These are phyloP conservation scores for Calocybe indica DNA, from an alignment of 768 basidiomycete genomes.

Conservation along the genomic window DNA sequence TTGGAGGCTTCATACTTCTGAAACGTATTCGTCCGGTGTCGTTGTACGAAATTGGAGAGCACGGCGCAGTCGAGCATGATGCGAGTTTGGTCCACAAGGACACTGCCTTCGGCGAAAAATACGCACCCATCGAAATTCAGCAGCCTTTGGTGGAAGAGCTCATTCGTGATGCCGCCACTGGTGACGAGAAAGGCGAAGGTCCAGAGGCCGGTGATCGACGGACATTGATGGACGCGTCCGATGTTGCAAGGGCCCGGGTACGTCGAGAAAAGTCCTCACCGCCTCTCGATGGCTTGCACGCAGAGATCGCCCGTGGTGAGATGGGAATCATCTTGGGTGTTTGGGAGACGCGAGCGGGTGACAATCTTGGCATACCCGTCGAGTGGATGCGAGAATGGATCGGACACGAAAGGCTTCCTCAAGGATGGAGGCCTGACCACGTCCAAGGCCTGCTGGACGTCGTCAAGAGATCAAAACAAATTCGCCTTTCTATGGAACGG, in stretches of 20 bases:
- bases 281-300: conserved; percentile 38
- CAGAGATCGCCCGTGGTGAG: conserved; percentile 63
- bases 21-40: conserved; percentile 28
- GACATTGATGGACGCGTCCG: conserved; percentile 28
- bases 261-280: conserved; percentile 41
- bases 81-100: conserved; percentile 55
- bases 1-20: conserved; percentile 42
- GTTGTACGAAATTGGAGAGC: conserved; percentile 38
- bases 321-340: conserved; percentile 61
- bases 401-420: conserved; percentile 43
- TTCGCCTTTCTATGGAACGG: conserved; percentile 20
- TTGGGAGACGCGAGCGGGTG: conserved; percentile 34
- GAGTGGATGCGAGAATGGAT: conserved; percentile 47
- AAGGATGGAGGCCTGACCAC: conserved; percentile 34
- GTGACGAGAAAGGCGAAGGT: conserved; percentile 20
- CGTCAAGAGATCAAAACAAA: conserved; percentile 22
- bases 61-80: conserved; percentile 50
- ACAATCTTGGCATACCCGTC: conserved; percentile 35
- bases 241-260: conserved; percentile 45
- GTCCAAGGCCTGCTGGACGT: conserved; percentile 30
- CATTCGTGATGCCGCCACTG: conserved; percentile 25
- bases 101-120: conserved; percentile 28
- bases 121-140: conserved; percentile 37
- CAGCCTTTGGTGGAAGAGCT: conserved; percentile 31
- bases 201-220: conserved; percentile 12